Conservation (phyloP, 345 rosid species). For the Arabidopsis thaliana region DNA sequence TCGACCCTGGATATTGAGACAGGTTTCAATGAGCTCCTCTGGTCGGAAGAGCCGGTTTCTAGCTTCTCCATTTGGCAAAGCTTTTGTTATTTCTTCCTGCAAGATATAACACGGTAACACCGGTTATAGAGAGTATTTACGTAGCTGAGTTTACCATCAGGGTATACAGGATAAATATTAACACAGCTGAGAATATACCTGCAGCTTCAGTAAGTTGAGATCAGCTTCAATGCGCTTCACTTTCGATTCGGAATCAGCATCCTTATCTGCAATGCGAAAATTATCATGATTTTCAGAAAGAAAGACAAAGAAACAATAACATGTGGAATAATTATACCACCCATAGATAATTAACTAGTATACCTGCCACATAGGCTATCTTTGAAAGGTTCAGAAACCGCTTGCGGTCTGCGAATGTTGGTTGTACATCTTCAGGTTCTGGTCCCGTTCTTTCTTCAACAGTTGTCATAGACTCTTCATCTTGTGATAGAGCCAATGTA, state of each 20-base stretch:
- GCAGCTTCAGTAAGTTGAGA: slow-evolving; percentile 79
- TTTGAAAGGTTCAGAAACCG: slow-evolving; percentile 82
- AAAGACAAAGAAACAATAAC: not conserved
- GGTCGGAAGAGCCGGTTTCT: slow-evolving; percentile 61
- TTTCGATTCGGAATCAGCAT: slow-evolving; percentile 56
- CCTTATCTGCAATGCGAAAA: slow-evolving; percentile 42
- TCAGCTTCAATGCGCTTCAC: slow-evolving; percentile 85
- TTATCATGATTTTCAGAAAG: slow-evolving; percentile 8
- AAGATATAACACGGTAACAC: slow-evolving; percentile 16
- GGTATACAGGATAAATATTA: slow-evolving; percentile 8
- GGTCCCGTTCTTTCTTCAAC: slow-evolving; percentile 53
- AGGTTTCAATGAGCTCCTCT: slow-evolving; percentile 72
- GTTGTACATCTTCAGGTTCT: slow-evolving; percentile 42
- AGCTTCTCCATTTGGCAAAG: slow-evolving; percentile 49
- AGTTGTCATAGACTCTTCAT: slow-evolving; percentile 49
- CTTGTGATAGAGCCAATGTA: slow-evolving; percentile 72
- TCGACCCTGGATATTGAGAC: slow-evolving; percentile 59
- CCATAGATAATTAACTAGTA: not conserved
- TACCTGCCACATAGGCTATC: slow-evolving; percentile 88
- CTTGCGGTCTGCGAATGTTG: slow-evolving; percentile 71
- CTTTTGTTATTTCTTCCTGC: slow-evolving; percentile 74
- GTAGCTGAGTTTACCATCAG: slow-evolving; percentile 12
- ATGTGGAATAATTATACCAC: not conserved
- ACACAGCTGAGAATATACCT: slow-evolving; percentile 53
- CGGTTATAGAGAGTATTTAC: not conserved